These are phyloP conservation scores for Nicotiana tomentosiformis DNA, from an alignment of 257 asterid genomes.

Conservation along the genomic window DNA sequence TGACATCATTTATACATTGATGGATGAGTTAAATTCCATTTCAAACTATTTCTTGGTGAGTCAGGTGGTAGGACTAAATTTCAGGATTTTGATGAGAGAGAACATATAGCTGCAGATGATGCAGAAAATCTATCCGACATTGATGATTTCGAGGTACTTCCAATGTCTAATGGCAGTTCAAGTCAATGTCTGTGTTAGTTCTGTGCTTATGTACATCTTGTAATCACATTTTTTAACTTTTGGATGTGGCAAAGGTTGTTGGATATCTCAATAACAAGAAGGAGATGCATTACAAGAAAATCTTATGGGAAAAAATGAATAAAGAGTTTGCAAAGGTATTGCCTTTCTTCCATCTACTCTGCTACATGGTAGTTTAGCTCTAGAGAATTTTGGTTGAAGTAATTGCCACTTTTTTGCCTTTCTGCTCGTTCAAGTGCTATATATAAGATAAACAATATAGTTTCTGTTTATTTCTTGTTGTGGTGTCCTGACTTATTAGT, in stretches of 20 bases:
- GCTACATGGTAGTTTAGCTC: neutral
- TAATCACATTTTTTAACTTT: neutral
- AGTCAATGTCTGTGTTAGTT: slow-evolving; percentile 8
- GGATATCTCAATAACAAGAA: slow-evolving; percentile 47
- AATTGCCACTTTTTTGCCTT: neutral
- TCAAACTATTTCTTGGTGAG: slow-evolving; percentile 3
- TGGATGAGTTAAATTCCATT: neutral
- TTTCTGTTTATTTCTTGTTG: neutral
- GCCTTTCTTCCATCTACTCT: slow-evolving; percentile 11
- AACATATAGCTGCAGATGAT: slow-evolving; percentile 10
- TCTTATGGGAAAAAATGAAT: slow-evolving; percentile 59
- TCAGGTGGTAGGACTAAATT: slow-evolving; percentile 29
- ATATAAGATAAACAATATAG: neutral
- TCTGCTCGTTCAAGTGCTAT: neutral
- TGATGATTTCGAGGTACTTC: slow-evolving; percentile 53
- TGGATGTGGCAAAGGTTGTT: slow-evolving; percentile 26
- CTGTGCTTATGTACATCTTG: neutral
- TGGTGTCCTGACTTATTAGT: neutral
- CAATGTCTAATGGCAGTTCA: neutral
- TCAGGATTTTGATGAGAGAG: slow-evolving; percentile 7
- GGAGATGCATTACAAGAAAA: slow-evolving; percentile 42
- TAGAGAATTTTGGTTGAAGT: neutral
- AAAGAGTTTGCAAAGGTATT: slow-evolving; percentile 28
- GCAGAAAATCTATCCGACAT: slow-evolving; percentile 36
- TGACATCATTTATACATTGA: slow-evolving; percentile 2